Base-by-base conservation (phyloP, 306 rosid genomes). In the Vigna angularis region DNA sequence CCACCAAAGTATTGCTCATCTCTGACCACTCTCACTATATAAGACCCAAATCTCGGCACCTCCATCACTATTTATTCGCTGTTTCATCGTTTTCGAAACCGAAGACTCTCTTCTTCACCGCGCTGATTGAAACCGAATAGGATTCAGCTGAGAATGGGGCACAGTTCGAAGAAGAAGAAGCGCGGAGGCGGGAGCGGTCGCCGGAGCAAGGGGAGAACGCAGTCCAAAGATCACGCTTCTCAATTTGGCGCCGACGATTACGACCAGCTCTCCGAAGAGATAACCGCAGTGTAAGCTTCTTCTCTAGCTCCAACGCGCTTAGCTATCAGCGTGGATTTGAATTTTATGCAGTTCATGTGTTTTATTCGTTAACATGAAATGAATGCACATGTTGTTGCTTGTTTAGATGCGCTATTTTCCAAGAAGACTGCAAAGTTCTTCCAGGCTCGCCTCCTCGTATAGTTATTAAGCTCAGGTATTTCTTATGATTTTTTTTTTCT, bases 221-320 rank as follows among this genome's bases (percentile, higher is more conserved):
- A 88, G 53, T 79, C 74, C 81, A 94, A 90, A 59, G 98, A 93
- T 55, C 84, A 86, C 30, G 75, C 68, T 13, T 87, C 90, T 72
- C 82, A 66, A 56, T 82, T 18, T 30, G 72, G 62, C 22, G 26
- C 12, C 45, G 88, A 83, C 44, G 93, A 90, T 47, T 75, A 73
- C 69, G 93, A 94, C 7, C 94, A 94, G 28, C 94, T 94, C n/a
- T 79, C 96, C 32, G 97, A 94, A 73, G 98, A 94, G 83, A 88
- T 94, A 59, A 94, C 98, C 20, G 98, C 97, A 76, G 52, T 94
- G 97, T 94, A 89, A 81, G 48, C 8, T 47, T 7, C 4, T 52
- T 61, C 7, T 57, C 66, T 16, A 14, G 34, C 57, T 77, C 58
- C 30, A 40, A 36, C 53, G 70, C 13, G 6, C 28, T 36, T 10